Percentiles rank a stretch among this genome's conserved stretches.
phyloP scores from a whole-genome alignment of 192 early-diverging fungal species.

The Coemansia sp. region DNA sequence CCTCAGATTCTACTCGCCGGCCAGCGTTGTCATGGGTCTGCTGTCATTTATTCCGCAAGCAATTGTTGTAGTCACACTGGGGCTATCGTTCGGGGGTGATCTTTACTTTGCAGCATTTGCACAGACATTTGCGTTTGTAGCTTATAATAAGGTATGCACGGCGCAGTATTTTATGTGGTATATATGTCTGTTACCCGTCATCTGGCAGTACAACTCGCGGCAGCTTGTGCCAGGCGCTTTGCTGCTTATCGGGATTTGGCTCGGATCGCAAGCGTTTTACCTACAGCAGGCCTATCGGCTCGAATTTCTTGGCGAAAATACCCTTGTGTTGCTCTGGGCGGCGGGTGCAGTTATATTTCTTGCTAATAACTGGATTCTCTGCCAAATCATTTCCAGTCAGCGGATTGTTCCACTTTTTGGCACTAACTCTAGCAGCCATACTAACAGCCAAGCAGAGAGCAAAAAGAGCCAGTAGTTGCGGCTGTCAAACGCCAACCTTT shows the following conservation, averaged over 20 bases:
- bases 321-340: slow-evolving; percentile 72
- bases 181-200: slow-evolving; percentile 83
- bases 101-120: slow-evolving; percentile 84
- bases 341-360: slow-evolving; percentile 71
- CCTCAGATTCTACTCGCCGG: slow-evolving; percentile 60
- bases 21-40: slow-evolving; percentile 59
- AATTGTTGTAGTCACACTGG: slow-evolving; percentile 61
- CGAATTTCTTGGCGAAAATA: slow-evolving; percentile 85
- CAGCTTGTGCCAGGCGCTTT: slow-evolving; percentile 56
- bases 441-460: not conserved
- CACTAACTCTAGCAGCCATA: not conserved
- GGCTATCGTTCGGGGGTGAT: slow-evolving; percentile 73
- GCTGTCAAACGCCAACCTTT: not conserved
- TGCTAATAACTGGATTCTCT: slow-evolving; percentile 72
- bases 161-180: slow-evolving; percentile 99
- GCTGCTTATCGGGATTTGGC: slow-evolving; percentile 64
- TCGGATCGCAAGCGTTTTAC: slow-evolving; percentile 79
- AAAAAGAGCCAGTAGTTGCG: slow-evolving; percentile 1
- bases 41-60: slow-evolving; percentile 86
- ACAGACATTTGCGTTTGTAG: slow-evolving; percentile 96
- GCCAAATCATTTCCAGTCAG: slow-evolving; percentile 42
- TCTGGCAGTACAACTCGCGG: slow-evolving; percentile 67
- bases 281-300: slow-evolving; percentile 81
- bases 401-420: slow-evolving; percentile 28
- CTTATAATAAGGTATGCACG: slow-evolving; percentile 95